A percentile compares a stretch with the other conserved stretches of the same genome.
phyloP scores from a whole-genome alignment of 2,329 filamentous ascomycete species.

The Xenosphaeropsis pyriputrescens region DNA sequence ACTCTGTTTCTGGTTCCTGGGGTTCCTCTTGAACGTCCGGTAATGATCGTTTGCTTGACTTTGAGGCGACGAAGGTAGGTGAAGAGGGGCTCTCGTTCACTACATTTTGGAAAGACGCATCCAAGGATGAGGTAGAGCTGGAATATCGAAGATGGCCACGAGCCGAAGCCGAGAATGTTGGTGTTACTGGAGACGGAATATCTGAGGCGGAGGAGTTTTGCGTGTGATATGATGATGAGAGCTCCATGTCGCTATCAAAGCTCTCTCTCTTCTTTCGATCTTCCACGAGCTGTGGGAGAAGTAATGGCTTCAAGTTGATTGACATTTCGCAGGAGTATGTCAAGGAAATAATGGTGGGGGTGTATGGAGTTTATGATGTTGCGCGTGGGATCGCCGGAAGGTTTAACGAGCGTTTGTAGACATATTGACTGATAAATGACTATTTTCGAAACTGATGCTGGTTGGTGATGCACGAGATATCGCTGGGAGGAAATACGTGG shows the following conservation, averaged over 20 bases:
- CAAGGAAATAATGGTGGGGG: background rate
- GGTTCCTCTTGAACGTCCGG: slow-evolving; percentile 80
- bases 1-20: slow-evolving; percentile 49
- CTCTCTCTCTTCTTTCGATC: slow-evolving; percentile 29
- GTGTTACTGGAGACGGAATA: slow-evolving; percentile 53
- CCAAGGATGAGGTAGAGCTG: slow-evolving; percentile 68
- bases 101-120: slow-evolving; percentile 34
- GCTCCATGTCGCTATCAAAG: slow-evolving; percentile 15
- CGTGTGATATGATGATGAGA: slow-evolving; percentile 14
- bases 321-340: slow-evolving; percentile 7
- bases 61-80: slow-evolving; percentile 33
- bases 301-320: slow-evolving; percentile 33
- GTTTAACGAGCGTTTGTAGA: background rate
- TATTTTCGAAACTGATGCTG: too few relatives aligned
- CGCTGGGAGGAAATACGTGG: too few relatives aligned
- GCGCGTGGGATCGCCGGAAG: background rate
- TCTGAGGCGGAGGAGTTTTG: slow-evolving; percentile 44
- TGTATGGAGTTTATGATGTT: background rate
- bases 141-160: slow-evolving; percentile 49
- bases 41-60: slow-evolving; percentile 50
- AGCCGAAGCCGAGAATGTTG: slow-evolving; percentile 42
- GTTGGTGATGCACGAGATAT: too few relatives aligned
- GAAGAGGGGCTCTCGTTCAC: slow-evolving; percentile 37
- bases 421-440: too few relatives aligned
- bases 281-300: slow-evolving; percentile 38